Evolutionary conservation across 352 stramenopile genomes (phyloP), one percentile per base, ranked within the genome.

Genomic region (Globisporangium paroecandrum): DNA sequence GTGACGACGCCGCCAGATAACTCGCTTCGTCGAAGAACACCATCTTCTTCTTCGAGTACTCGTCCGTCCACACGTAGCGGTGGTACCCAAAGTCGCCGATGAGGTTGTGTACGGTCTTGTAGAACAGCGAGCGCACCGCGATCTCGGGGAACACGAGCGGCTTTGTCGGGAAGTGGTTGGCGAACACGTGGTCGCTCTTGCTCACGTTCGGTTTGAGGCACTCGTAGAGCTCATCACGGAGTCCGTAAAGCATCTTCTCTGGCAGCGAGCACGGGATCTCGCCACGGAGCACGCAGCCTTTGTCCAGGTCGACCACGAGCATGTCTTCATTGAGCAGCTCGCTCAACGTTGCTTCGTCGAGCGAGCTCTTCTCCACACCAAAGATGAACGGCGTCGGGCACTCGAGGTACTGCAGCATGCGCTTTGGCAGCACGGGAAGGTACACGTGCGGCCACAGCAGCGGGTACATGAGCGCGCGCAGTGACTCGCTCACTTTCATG

Each of bases 371-470:
- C 51, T 91, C 79, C 12, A 90, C 80, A 46, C 88, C 88, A 65
- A 96, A 92, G 61, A 96, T 89, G 68, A 93, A 96, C 20, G 88
- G 88, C 1, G 88, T 96, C 3, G 88, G 88, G 58, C 88, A 96
- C 60, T 96, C 85, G 20, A 96, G 76, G 61, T 91, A 94, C 73
- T 91, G 83, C 20, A 94, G 73, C 83, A 96, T 90, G 59, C 80
- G 75, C 8, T 76, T 79, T 3, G 89, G 89, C 29, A 97, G 75
- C 47, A 97, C 77, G 0, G 87, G 89, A 7, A 93, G 69, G 69
- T 96, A 97, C 51, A 95, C 85, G 62, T 97, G 90, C 27, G 89
- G 87, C 90, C 90, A 97, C 20, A 86, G 73, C 20, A 97, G 66
- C 5, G 90, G 90, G 41, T 90, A 90, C 79, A 97, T 88, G n/a